Conservation (phyloP, 306 rosid species). For the Dalbergia oliveri region DNA sequence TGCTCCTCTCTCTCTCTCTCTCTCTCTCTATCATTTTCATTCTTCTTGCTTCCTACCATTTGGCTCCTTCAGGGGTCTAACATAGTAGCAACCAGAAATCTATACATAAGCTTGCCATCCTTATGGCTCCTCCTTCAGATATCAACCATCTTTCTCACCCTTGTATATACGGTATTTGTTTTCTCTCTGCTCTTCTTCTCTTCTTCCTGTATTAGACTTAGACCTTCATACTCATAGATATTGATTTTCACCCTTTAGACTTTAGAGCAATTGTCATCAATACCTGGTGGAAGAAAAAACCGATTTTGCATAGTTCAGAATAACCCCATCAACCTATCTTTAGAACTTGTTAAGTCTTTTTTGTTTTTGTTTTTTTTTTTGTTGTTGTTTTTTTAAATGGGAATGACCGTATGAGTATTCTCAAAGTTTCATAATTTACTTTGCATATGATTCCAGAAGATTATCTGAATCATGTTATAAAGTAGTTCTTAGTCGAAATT, state of each 20-base stretch:
- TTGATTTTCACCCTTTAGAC: not conserved
- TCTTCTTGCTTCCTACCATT: conserved; percentile 19
- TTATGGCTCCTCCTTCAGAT: conserved; percentile 70
- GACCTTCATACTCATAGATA: conserved; percentile 1
- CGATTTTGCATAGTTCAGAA: not conserved
- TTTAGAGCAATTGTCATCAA: conserved; percentile 14
- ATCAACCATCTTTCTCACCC: conserved; percentile 80
- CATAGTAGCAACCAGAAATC: conserved; percentile 42
- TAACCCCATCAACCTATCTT: conserved; percentile 1
- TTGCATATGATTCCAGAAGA: not conserved
- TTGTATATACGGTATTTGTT: conserved; percentile 73
- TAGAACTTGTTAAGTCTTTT: not conserved
- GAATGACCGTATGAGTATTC: conserved; percentile 9
- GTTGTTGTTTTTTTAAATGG: conserved; percentile 38
- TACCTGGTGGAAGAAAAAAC: conserved; percentile 13
- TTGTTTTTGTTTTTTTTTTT: not conserved
- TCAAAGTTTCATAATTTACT: conserved; percentile 19
- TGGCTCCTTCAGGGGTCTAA: conserved; percentile 30
- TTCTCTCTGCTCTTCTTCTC: conserved; percentile 8
- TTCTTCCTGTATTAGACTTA: not conserved
- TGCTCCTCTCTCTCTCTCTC: conserved; percentile 44
- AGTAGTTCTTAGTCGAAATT: not conserved
- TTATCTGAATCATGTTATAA: not conserved
- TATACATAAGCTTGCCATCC: conserved; percentile 49
- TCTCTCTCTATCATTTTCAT: conserved; percentile 56